Conservation (phyloP, 345 rosid genomes). For the Camelina neglecta region DNA sequence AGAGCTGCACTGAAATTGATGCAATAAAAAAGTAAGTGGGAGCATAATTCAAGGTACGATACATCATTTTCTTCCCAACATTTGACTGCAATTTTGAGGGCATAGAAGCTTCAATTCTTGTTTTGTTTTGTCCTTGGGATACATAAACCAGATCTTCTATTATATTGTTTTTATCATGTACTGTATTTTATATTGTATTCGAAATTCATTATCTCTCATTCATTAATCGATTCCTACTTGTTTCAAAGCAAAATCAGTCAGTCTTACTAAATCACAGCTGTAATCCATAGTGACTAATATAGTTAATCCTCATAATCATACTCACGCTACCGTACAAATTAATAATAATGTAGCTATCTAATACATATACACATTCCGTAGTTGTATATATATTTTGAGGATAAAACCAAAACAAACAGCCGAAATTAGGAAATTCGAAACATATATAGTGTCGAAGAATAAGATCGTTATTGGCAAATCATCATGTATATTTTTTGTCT, state of each 20-base stretch:
- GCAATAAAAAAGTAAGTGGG: constrained; percentile 42
- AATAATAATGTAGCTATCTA: background rate
- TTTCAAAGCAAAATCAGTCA: constrained; percentile 37
- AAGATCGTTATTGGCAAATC: background rate
- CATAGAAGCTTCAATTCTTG: constrained; percentile 52
- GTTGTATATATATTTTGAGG: background rate
- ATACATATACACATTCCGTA: background rate
- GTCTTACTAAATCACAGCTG: constrained; percentile 38
- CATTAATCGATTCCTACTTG: constrained; percentile 34
- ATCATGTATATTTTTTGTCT: background rate
- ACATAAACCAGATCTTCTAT: constrained; percentile 41
- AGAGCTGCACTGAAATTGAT: constrained; percentile 48
- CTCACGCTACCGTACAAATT: constrained; percentile 16
- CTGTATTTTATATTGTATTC: constrained; percentile 20
- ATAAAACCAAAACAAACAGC: too few relatives aligned
- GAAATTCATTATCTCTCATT: constrained; percentile 21
- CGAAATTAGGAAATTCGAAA: background rate
- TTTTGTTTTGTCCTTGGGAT: constrained; percentile 51
- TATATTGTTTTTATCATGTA: constrained; percentile 13
- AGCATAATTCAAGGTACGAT: constrained; percentile 50
- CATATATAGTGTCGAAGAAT: background rate
- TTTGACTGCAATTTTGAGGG: constrained; percentile 51
- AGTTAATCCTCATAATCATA: constrained; percentile 38
- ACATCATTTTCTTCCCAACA: constrained; percentile 50
- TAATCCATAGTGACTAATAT: constrained; percentile 31